Percentiles rank a stretch among this genome's conserved stretches.
These are phyloP conservation scores for Boletus sensibilis DNA, from an alignment of 768 basidiomycete genomes.

Conservation along the genomic window DNA sequence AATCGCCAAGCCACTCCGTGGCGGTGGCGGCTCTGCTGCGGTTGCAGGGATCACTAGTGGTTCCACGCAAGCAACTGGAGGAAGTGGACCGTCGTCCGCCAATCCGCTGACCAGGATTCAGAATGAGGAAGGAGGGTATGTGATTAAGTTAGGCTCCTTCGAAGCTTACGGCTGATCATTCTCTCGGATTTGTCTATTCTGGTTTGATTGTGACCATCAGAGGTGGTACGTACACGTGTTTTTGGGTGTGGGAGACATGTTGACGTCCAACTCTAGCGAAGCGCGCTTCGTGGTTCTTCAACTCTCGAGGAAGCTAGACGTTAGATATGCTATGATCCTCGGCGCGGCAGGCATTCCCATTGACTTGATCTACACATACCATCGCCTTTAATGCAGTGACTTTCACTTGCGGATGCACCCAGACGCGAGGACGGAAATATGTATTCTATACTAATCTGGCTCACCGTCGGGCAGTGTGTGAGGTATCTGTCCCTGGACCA, in stretches of 20 bases:
- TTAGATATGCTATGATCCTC: slow-evolving; percentile 13
- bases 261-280: slow-evolving; percentile 58
- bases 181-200: slow-evolving; percentile 14
- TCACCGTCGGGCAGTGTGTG: slow-evolving; percentile 1
- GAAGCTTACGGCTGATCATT: slow-evolving; percentile 17
- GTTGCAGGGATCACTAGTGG: slow-evolving; percentile 41
- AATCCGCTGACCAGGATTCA: slow-evolving; percentile 74
- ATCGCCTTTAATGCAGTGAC: slow-evolving; percentile 25
- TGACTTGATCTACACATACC: slow-evolving; percentile 31
- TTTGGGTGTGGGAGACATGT: slow-evolving; percentile 16
- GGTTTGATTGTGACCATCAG: slow-evolving; percentile 26
- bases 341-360: slow-evolving; percentile 11
- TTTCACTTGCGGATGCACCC: slow-evolving; percentile 7
- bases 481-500: slow-evolving; percentile 25
- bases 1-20: slow-evolving; percentile 95
- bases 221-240: slow-evolving; percentile 31
- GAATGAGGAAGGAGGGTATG: slow-evolving; percentile 75
- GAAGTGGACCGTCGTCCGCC: slow-evolving; percentile 48
- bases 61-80: slow-evolving; percentile 39
- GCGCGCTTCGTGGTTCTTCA: slow-evolving; percentile 93
- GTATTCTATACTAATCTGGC: slow-evolving; percentile 32
- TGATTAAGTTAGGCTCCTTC: slow-evolving; percentile 22
- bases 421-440: slow-evolving; percentile 10
- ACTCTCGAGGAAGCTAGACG: slow-evolving; percentile 58
- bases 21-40: slow-evolving; percentile 70